Evolutionary conservation across 371 early-diverging fungal genomes (phyloP), one percentile per base, ranked within the genome.

Genomic region (Synchytrium microbalum): DNA sequence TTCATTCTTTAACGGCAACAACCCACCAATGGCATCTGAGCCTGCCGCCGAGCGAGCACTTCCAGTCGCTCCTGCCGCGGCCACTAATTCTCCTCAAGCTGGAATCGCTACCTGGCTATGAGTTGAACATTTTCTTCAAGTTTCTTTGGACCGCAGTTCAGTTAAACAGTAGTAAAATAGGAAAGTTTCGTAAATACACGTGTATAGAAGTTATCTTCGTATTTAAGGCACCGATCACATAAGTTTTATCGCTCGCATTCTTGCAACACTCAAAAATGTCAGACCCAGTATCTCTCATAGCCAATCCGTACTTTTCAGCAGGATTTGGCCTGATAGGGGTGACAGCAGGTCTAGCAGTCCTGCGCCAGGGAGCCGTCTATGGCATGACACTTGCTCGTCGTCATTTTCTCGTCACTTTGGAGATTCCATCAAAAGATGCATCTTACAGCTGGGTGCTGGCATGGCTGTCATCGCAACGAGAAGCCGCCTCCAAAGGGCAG

Each of bases 381-480:
- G 89, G 86, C 2, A 85, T 85, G 2, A 78, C 83, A 27, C 68
- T 91, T 14, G 71, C 86, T 13, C 85, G 86, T 56, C 86, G 95
- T 24, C 85, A 88, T 32, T 67, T 93, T 13, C 73, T 98, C 19
- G 92, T 92, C 14, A 89, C 93, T 2, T 81, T 98, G 52, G 98
- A 98, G 70, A 93, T 98, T 52, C 93, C 93, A 2, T 86, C 86
- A 66, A 90, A 92, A 69, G 98, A 98, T 73, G 90, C 89, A 66
- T 83, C 88, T 19, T 96, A 96, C 75, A 72, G 81, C 26, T 98
- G 98, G 98, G 88, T 96, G 61, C 73, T 96, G 29, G 84, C 91
- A 32, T 96, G 96, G 96, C 87, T 72, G 83, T 87, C 72, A 73
- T 81, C 66, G 70, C 85, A 64, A n/a, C 52, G 27, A 14, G 32